A percentile compares a stretch with the other conserved stretches of the same genome.
Evolutionary conservation across 148 eudicot genomes (phyloP).

Genomic region (Camellia japonica): DNA sequence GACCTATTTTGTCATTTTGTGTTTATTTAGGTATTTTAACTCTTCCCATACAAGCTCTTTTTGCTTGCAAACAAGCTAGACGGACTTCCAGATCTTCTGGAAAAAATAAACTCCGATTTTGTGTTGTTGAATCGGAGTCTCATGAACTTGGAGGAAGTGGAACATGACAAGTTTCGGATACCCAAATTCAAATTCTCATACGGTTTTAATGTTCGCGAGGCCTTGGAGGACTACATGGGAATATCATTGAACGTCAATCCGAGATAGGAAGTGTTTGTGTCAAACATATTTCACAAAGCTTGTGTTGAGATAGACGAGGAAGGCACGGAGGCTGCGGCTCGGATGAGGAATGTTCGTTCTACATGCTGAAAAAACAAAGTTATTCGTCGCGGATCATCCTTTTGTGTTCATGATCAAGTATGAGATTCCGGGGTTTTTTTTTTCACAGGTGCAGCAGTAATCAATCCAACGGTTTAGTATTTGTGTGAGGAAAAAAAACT

Average conservation of each 20-base stretch:
- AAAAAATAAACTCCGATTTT: not conserved
- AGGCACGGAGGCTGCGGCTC: slow-evolving; percentile 21
- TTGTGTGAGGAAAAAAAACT: no score
- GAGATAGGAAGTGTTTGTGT: no score
- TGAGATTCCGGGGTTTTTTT: not conserved
- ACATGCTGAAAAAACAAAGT: no score
- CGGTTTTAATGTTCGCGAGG: not conserved
- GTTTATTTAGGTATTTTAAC: no score
- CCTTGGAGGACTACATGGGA: slow-evolving; percentile 11
- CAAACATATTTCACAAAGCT: not conserved
- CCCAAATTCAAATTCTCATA: slow-evolving; percentile 24
- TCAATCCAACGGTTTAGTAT: not conserved
- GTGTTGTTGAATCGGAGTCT: not conserved
- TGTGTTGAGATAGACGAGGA: slow-evolving; percentile 17
- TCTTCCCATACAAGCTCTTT: slow-evolving; percentile 7
- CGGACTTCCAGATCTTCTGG: slow-evolving; percentile 20
- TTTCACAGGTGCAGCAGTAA: not conserved
- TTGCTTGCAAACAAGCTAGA: slow-evolving; percentile 21
- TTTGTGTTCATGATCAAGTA: slow-evolving; percentile 12
- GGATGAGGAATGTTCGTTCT: not conserved
- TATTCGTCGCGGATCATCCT: slow-evolving; percentile 23
- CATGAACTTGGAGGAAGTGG: not conserved
- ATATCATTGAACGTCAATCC: not conserved
- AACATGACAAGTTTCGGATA: not conserved
- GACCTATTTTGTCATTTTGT: no score